Evolutionary conservation across 306 rosid genomes (phyloP), one percentile per base, ranked within the genome.

Genomic region (Medicago lupulina): DNA sequence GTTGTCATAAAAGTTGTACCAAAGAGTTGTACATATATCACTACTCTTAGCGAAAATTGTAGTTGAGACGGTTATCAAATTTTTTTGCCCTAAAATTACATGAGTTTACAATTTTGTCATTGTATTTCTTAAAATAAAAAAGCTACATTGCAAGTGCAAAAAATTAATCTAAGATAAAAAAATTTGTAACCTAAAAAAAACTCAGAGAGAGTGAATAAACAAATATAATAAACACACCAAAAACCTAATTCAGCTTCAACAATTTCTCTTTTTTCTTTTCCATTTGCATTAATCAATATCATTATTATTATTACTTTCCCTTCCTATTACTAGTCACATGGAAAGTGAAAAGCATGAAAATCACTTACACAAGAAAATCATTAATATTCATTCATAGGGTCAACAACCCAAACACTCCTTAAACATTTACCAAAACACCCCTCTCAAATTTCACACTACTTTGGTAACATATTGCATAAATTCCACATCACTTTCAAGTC

Each of bases 381-480:
- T 81, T 57, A 57, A 19, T 53, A 63, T 11, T 9, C 2, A 61
- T 69, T 23, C 3, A 23, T 23, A 11, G 68, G 69, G 63, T 90
- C 92, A 69, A 80, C 41, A 36, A 34, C 75, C 74, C 71, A 83
- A 74, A 79, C 78, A 79, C 55, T 7, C 61, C 81, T 71, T 54
- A 23, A 46, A 74, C 71, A 28, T 77, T 54, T 49, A 79, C 68
- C 16, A 54, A 19, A 54, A 18, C 31, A 54, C 61, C 61, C 25
- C 12, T 54, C 23, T 4, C 2, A 6, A 8, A 15, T 54, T 5
- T 5, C 51, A 66, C 51, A 17, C 39, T 39, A 38, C 43, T 5
- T 18, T 17, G 0, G 18, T 83, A 10, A 88, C 96, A 41, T 93
- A 89, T 61, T 91, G 96, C 96, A 88, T 91, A 80, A 93, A 88